These are phyloP conservation scores for Podospora pseudoanserina DNA, from an alignment of 495 filamentous ascomycete genomes.

Conservation along the genomic window DNA sequence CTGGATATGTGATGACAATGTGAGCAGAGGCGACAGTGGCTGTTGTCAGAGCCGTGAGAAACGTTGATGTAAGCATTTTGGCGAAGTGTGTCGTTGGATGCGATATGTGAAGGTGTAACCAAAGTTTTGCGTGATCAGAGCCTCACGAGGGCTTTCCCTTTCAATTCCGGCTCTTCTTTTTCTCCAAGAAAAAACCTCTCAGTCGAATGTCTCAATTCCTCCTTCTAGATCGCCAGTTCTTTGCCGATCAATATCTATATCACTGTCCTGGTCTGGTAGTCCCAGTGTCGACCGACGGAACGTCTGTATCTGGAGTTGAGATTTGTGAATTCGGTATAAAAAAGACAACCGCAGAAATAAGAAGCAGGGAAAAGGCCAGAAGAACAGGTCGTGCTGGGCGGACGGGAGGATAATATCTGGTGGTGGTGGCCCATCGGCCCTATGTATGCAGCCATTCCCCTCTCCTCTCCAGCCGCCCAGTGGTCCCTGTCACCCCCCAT, in stretches of 20 bases:
- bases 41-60: conserved; percentile 44
- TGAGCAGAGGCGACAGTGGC: conserved; percentile 66
- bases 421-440: conserved; percentile 5
- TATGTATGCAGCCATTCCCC: conserved; percentile 23
- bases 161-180: background rate
- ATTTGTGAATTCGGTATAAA: background rate
- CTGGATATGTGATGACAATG: conserved; percentile 87
- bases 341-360: background rate
- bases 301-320: background rate
- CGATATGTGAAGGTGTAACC: conserved; percentile 10
- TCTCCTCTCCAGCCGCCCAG: conserved; percentile 32
- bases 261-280: background rate
- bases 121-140: background rate
- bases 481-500: conserved; percentile 17
- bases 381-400: conserved; percentile 18
- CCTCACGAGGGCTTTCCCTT: background rate
- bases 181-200: background rate
- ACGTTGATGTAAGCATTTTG: conserved; percentile 48
- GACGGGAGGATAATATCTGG: conserved; percentile 30
- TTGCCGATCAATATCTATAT: conserved; percentile 20
- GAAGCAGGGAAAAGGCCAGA: conserved; percentile 11
- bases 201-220: conserved; percentile 11
- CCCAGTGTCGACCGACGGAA: background rate
- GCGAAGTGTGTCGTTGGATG: background rate
- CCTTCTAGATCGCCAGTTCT: conserved; percentile 18